Percentiles rank a stretch among this genome's conserved stretches.
Evolutionary conservation across 1,139 yeast species (phyloP).

Genomic region (Saccharomyces hybrid): DNA sequence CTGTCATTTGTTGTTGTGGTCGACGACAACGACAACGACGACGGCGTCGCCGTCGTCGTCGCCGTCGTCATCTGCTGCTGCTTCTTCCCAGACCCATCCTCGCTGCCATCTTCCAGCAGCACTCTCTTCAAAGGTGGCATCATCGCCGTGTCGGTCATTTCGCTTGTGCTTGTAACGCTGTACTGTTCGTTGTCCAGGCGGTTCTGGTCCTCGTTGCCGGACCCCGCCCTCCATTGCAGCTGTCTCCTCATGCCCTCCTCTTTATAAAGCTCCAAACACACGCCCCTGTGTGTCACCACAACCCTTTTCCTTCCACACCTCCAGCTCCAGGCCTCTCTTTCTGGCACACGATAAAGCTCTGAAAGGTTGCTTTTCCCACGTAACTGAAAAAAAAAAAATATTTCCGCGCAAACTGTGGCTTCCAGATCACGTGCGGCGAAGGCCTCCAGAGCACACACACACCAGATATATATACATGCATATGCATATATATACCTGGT

Average conservation of each 20-base stretch:
- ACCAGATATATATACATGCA: too few species aligned
- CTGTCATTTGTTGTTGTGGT: neutral
- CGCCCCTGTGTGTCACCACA: neutral
- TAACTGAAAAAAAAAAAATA: neutral
- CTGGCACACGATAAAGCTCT: neutral
- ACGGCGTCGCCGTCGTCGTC: neutral
- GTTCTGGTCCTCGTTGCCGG: neutral
- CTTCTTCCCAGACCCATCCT: neutral
- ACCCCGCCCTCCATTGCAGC: neutral
- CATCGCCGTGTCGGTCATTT: neutral
- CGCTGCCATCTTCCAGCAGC: neutral
- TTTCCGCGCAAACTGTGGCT: constrained; percentile 1
- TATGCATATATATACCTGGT: too few species aligned
- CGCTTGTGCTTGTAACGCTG: neutral
- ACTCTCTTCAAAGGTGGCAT: constrained; percentile 1
- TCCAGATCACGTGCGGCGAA: neutral
- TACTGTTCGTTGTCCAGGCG: neutral
- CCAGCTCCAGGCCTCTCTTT: neutral
- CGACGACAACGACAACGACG: too few species aligned
- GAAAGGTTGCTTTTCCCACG: neutral
- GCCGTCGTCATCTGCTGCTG: constrained; percentile 3
- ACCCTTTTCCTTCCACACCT: neutral
- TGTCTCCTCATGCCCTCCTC: neutral
- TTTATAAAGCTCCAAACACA: neutral
- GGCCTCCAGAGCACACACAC: too few species aligned